These are phyloP conservation scores for Neurospora intermedia DNA, from an alignment of 495 filamentous ascomycete species.

Conservation along the genomic window DNA sequence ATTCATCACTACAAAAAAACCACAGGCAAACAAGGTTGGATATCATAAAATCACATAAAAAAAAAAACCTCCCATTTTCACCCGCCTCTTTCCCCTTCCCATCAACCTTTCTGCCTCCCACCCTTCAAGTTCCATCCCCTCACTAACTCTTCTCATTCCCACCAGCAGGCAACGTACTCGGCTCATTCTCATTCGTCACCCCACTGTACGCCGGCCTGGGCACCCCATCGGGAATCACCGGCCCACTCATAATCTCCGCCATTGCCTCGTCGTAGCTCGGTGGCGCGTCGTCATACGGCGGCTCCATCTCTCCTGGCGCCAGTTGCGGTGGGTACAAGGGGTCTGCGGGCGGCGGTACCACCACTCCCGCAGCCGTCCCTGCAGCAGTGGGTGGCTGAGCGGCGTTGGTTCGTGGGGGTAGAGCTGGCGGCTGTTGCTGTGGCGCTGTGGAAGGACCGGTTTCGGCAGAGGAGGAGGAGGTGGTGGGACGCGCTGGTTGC, in stretches of 20 bases:
- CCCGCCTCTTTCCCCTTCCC: too few relatives aligned
- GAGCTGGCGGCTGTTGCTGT: conserved; percentile 1
- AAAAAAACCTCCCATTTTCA: too few relatives aligned
- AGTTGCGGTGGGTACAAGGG: conserved; percentile 40
- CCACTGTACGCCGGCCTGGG: conserved; percentile 37
- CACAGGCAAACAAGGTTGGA: too few relatives aligned
- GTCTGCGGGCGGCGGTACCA: conserved; percentile 11
- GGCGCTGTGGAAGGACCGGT: conserved; percentile 3
- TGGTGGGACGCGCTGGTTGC: conserved; percentile 17
- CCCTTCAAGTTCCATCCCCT: too few relatives aligned
- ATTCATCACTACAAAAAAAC: too few relatives aligned
- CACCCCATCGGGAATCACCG: conserved; percentile 21
- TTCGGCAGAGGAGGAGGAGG: conserved; percentile 23
- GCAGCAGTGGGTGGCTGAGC: conserved; percentile 14
- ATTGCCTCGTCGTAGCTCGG: conserved; percentile 90
- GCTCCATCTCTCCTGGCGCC: conserved; percentile 12
- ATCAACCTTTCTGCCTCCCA: too few relatives aligned
- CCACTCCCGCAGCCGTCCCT: conserved; percentile 4
- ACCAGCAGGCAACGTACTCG: conserved; percentile 25
- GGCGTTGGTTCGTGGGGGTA: conserved; percentile 9
- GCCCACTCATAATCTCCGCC: conserved; percentile 53
- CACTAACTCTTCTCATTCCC: conserved; percentile 17
- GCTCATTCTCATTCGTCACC: conserved; percentile 37
- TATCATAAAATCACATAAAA: too few relatives aligned
- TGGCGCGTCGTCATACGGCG: conserved; percentile 50